Base-by-base conservation (phyloP, 139 green algal species). In the Volvox africanus region DNA sequence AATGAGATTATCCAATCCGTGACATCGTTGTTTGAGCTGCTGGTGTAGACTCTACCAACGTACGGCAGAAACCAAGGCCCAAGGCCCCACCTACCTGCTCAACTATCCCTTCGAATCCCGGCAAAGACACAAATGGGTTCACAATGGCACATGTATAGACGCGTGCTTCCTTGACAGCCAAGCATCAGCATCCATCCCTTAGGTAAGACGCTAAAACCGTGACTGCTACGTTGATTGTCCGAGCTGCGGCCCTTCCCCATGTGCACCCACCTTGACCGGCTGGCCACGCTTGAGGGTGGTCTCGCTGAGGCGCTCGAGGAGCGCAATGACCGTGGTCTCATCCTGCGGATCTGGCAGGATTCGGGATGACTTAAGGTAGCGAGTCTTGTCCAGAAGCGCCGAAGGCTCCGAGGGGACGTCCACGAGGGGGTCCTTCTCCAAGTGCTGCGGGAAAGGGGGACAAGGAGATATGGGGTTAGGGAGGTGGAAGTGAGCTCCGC, bases 381-480 rank as follows among this genome's bases (percentile, higher is more conserved):
- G 86, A 26, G 95, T 95, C 69, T 95, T 95, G 94, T 97, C 94
- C 50, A 98, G 88, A 82, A 97, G 94, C 79, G 97, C 94, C 26
- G 79, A 82, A 0, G 96, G 96, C 92, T 97, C 96, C 61, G 91
- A 32, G 20, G 95, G 89, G 33, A 97, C 95, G 19, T 96, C 92
- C 77, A 92, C 94, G 71, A 96, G 83, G 5, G 95, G 96, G 19
- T 87, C 89, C 90, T 94, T 96, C 90, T 97, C 94, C 61, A 97
- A 88, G 82, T 96, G 90, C 90, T 96, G 92, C 65, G 11, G 21
- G 16, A 11, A 73, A 28, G 2, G 65, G 24, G 65, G 6, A 73
- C 21, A 28, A 73, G 65, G 21, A 24, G 65, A 16, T 73, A 73
- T 28, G 21, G 65, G 65, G 65, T 55, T 55, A 55, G 65, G 65